phyloP scores from a whole-genome alignment of 2,329 filamentous ascomycete species.

The Colletotrichum agaves region DNA sequence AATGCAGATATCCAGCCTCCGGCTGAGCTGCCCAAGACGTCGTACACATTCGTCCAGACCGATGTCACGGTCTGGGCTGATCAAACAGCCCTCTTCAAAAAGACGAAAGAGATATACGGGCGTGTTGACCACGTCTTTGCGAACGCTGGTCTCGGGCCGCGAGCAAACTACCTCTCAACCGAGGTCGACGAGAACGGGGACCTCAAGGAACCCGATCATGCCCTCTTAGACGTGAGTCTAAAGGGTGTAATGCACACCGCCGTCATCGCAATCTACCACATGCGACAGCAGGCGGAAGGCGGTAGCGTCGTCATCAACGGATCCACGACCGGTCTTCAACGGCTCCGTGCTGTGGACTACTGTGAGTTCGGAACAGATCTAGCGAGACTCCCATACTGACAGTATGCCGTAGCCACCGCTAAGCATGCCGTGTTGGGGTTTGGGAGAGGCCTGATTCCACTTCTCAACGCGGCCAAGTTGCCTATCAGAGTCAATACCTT shows the following conservation, averaged over 20 bases:
- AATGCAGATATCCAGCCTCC: conserved; percentile 62
- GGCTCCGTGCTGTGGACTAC: conserved; percentile 63
- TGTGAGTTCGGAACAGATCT: conserved; percentile 42
- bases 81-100: conserved; percentile 62
- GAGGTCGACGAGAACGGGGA: conserved; percentile 62
- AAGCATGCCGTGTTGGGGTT: conserved; percentile 68
- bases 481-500: conserved; percentile 65
- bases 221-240: conserved; percentile 61
- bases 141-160: conserved; percentile 65
- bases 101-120: conserved; percentile 69
- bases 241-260: conserved; percentile 61
- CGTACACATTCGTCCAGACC: conserved; percentile 55
- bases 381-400: neutral
- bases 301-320: conserved; percentile 65
- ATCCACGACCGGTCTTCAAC: conserved; percentile 62
- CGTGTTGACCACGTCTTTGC: conserved; percentile 83
- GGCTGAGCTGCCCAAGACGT: conserved; percentile 39
- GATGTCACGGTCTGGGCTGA: conserved; percentile 63
- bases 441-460: conserved; percentile 56
- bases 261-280: conserved; percentile 59
- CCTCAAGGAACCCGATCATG: conserved; percentile 54
- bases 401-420: conserved; percentile 51
- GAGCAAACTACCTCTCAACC: conserved; percentile 57
- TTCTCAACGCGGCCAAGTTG: conserved; percentile 48
- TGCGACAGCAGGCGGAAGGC: conserved; percentile 58